Evolutionary conservation across 192 early-diverging fungal genomes (phyloP), one percentile per base, ranked within the genome.

Genomic region (Backusella australiensis): DNA sequence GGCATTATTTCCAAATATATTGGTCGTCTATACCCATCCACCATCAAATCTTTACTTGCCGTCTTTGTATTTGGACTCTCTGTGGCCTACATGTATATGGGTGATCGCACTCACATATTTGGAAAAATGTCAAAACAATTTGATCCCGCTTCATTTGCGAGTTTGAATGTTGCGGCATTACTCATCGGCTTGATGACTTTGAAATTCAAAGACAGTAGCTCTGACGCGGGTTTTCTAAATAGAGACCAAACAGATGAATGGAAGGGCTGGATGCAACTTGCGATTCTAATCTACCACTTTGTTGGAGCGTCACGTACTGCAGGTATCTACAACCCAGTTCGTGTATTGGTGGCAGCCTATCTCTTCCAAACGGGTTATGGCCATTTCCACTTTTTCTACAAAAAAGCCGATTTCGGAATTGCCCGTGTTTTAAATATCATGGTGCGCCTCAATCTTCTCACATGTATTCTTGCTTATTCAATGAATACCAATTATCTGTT

Each of bases 251-350:
- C 94, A 9, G 92, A 95, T 68, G 94, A 95, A 80, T 95, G 94
- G 94, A 93, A 92, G 76, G 94, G 94, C 0, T 95, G 94, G 94
- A 95, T 95, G 94, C 94, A 95, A 84, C 76, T 94, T 2, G 69
- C 84, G 19, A 89, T 92, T 52, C 80, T 92, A 29, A 81, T 90
- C 12, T 95, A 95, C 77, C 94, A 95, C 77, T 87, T 90, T 76
- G 80, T 87, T 56, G 92, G 90, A 32, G 92, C 92, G 0, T 92
- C 90, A 2, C 83, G 81, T 19, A 83, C 88, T 11, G 74, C 88
- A 1, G 84, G 79, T 0, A 91, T 95, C 49, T 95, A 95, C 82
- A 89, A 91, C 71, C 86, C 88, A 0, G 89, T 95, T 21, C 90
- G 94, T 6, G 84, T 91, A 49, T 78, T 93, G 68, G 94, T 95